Base-by-base conservation (phyloP, 2,329 filamentous ascomycete genomes). In the Phoma sp. region DNA sequence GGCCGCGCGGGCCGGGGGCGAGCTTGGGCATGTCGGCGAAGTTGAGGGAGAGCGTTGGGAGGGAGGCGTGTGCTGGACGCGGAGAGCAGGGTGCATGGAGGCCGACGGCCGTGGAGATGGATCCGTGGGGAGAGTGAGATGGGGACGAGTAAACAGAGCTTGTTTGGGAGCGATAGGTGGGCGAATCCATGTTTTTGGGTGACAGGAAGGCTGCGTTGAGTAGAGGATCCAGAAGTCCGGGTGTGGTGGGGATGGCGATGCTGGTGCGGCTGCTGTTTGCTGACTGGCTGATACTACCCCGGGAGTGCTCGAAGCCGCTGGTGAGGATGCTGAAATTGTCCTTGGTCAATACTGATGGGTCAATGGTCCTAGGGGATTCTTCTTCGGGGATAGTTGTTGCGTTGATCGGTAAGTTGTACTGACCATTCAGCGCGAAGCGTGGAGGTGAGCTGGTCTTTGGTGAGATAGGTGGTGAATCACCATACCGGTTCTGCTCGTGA, bases 381-480 rank as follows among this genome's bases (percentile, higher is more conserved):
- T 70, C 67, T 15, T 49, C 47, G 5, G 57, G 59, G 38, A 76
- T 74, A 0, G 60, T 54, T 14, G 69, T 73, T 6, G 72, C 65
- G 33, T 72, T 68, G 23, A 68, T 67, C 10, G 67, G 68, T 5
- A 71, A 21, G 40, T 53, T 59, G 23, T 56, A 64, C 2, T 60
- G 46, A 29, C 57, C 47, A n/a, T 47, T 47, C 10, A 60, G 42
- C 2, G 29, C 52, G 21, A 66, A 63, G 14, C 56, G 54, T 10
- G 61, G 60, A 2, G 64, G 56, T 11, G 59, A 67, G 10, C 67
- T 52, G 0, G 70, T 73, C 53, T 76, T 77, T 1, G 76, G 76
- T 7, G 75, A 77, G 47, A 71, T 73, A 6, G 75, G 71, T 1
- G 75, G 74, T 11, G 74, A 74, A 18, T 65, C 67, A 26, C 61